Percentiles rank a stretch among this genome's conserved stretches.
phyloP scores from a whole-genome alignment of 2,329 filamentous ascomycete species.

The Cytospora leucostoma region DNA sequence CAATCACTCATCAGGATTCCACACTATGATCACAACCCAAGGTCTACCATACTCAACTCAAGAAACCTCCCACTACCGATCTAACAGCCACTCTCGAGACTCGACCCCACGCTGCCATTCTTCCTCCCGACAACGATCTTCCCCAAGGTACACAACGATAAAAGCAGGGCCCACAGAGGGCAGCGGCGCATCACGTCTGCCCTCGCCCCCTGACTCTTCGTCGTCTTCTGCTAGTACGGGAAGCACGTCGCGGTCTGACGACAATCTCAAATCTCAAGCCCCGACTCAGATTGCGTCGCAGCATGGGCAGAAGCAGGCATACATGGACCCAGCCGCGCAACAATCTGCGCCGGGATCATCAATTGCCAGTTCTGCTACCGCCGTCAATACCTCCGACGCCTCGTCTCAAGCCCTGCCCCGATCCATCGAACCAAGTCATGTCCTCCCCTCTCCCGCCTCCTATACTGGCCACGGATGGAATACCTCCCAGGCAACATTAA shows the following conservation, averaged over 20 bases:
- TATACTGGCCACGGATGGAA: conserved; percentile 35
- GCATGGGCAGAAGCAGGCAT: conserved; percentile 32
- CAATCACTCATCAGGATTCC: conserved; percentile 70
- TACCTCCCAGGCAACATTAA: conserved; percentile 30
- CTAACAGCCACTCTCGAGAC: conserved; percentile 40
- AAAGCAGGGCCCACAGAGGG: conserved; percentile 24
- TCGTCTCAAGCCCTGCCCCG: conserved; percentile 24
- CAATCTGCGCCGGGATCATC: conserved; percentile 30
- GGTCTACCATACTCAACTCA: conserved; percentile 44
- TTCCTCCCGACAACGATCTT: conserved; percentile 25
- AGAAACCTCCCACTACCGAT: conserved; percentile 43
- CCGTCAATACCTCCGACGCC: conserved; percentile 38
- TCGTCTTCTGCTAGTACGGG: conserved; percentile 45
- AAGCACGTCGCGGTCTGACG: conserved; percentile 18
- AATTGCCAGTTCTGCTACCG: conserved; percentile 28
- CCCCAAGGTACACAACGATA: conserved; percentile 9
- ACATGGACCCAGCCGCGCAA: conserved; percentile 30
- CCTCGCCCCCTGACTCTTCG: conserved; percentile 57
- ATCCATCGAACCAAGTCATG: conserved; percentile 25
- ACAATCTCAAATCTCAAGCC: conserved; percentile 29
- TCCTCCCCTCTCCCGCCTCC: conserved; percentile 42
- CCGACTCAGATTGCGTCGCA: conserved; percentile 28
- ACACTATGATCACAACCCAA: conserved; percentile 65
- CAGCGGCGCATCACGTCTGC: conserved; percentile 50
- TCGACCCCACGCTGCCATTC: conserved; percentile 34